Conservation (phyloP, 768 basidiomycete genomes). For the Lentinula aciculospora region DNA sequence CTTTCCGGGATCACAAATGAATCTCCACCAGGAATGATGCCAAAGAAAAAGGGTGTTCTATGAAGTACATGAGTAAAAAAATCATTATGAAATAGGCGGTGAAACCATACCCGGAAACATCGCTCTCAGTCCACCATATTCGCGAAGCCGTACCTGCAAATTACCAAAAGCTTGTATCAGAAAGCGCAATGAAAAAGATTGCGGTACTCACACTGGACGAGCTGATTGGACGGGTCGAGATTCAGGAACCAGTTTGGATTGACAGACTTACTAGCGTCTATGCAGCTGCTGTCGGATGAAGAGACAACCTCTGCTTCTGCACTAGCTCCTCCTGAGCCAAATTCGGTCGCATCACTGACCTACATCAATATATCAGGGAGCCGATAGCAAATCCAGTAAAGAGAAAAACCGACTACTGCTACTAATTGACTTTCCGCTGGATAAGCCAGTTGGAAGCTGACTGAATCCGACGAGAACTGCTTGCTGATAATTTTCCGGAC, state of each 20-base stretch:
- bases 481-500: conserved; percentile 54
- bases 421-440: conserved; percentile 71
- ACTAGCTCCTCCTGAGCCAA: conserved; percentile 74
- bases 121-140: conserved; percentile 55
- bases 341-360: conserved; percentile 56
- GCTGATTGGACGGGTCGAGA: conserved; percentile 54
- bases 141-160: conserved; percentile 32
- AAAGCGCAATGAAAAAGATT: neutral
- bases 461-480: conserved; percentile 37
- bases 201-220: conserved; percentile 50
- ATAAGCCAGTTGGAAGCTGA: conserved; percentile 56
- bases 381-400: neutral
- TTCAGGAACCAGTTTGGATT: conserved; percentile 53
- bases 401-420: conserved; percentile 54
- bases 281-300: conserved; percentile 56
- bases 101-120: conserved; percentile 45
- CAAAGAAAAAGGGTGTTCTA: conserved; percentile 58
- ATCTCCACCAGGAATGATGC: conserved; percentile 75
- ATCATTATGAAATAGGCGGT: neutral
- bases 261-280: conserved; percentile 41
- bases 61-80: neutral
- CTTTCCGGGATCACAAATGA: conserved; percentile 61
- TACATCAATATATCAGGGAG: conserved; percentile 18
- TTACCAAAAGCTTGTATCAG: neutral
- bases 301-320: conserved; percentile 49